Percentiles rank a stretch among this genome's conserved stretches.
These are phyloP conservation scores for Mortierella sp. DNA, from an alignment of 371 early-diverging fungal species.

Conservation along the genomic window DNA sequence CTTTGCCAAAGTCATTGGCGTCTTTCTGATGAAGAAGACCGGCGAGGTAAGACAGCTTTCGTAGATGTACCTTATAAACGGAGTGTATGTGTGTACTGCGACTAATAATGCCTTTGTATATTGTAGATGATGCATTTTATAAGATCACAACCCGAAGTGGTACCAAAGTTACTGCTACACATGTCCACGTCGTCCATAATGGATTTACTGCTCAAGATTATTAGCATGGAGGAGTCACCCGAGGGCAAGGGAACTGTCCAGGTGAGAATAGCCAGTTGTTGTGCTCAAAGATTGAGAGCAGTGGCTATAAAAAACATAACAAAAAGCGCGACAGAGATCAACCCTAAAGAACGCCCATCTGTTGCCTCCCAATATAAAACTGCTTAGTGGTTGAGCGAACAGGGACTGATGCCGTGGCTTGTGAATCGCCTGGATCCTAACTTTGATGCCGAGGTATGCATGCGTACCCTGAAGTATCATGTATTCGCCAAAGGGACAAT, in stretches of 20 bases:
- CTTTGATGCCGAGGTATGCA: slow-evolving; percentile 72
- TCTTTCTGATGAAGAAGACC: slow-evolving; percentile 86
- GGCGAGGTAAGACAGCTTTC: too few relatives aligned
- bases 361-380: background rate
- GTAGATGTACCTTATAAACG: too few relatives aligned
- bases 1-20: slow-evolving; percentile 88
- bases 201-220: slow-evolving; percentile 90
- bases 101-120: too few relatives aligned
- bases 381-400: slow-evolving; percentile 83
- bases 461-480: background rate
- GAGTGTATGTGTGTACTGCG: too few relatives aligned
- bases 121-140: slow-evolving; percentile 78
- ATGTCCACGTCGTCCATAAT: slow-evolving; percentile 88
- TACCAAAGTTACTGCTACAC: slow-evolving; percentile 76
- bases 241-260: slow-evolving; percentile 84
- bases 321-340: background rate
- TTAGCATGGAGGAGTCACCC: slow-evolving; percentile 89
- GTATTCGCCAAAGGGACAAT: background rate
- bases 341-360: too few relatives aligned
- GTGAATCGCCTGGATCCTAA: slow-evolving; percentile 85
- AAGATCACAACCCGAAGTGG: slow-evolving; percentile 68
- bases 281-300: background rate
- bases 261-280: slow-evolving; percentile 52
- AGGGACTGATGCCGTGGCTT: slow-evolving; percentile 81
- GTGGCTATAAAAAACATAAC: background rate